A percentile compares a stretch with the other conserved stretches of the same genome.
Evolutionary conservation across 2,329 filamentous ascomycete species (phyloP).

Genomic region (Proliferodiscus dingleyae): DNA sequence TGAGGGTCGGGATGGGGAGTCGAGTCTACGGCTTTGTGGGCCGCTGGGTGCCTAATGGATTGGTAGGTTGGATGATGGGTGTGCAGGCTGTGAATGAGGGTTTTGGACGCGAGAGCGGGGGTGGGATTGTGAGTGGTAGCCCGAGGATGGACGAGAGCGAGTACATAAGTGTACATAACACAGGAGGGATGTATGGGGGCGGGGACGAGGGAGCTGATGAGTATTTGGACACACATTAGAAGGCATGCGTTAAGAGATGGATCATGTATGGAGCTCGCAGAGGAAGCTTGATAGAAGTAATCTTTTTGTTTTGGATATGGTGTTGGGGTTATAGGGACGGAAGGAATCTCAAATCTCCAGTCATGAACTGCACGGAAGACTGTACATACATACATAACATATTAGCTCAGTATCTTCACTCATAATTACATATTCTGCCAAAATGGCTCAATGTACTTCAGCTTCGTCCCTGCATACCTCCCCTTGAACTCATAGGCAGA

Average conservation of each 20-base stretch:
- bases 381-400: no score
- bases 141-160: constrained; percentile 22
- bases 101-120: constrained; percentile 12
- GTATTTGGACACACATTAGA: constrained; percentile 1
- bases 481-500: no score
- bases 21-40: constrained; percentile 82
- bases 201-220: constrained; percentile 1
- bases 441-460: no score
- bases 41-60: constrained; percentile 65
- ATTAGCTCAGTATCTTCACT: no score
- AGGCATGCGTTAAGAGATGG: constrained; percentile 52
- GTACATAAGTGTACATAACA: constrained; percentile 24
- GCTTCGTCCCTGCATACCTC: no score
- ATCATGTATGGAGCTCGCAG: no score
- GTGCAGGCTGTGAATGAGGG: constrained; percentile 52
- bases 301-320: no score
- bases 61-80: constrained; percentile 97
- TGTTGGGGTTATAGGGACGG: no score
- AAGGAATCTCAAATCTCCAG: no score
- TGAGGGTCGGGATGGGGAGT: constrained; percentile 81
- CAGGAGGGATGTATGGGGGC: neutral
- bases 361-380: no score
- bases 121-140: constrained; percentile 3
- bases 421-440: no score
- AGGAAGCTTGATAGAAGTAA: no score